Evolutionary conservation across 352 stramenopile genomes (phyloP).

Genomic region (Globisporangium acanthophoron): DNA sequence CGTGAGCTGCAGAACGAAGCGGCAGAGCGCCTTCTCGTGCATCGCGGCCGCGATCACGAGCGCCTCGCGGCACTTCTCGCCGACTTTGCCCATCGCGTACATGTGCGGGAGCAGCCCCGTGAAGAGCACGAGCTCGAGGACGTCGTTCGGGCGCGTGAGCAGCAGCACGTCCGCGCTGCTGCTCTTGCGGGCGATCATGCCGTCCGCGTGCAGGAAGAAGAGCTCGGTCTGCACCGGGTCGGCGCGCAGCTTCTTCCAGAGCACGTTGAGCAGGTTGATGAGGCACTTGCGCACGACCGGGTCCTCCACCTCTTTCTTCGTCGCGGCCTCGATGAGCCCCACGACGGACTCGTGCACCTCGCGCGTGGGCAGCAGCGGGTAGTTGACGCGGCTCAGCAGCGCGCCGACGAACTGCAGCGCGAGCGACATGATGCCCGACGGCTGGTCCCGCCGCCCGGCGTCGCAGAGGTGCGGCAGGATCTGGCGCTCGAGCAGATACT

Average conservation of each 20-base stretch:
- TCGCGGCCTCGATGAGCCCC: constrained; percentile 72
- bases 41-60: constrained; percentile 74
- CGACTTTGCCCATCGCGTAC: constrained; percentile 73
- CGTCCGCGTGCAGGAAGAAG: constrained; percentile 75
- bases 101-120: constrained; percentile 81
- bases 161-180: neutral
- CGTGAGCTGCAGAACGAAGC: constrained; percentile 82
- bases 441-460: constrained; percentile 58
- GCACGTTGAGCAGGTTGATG: constrained; percentile 70
- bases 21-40: constrained; percentile 68
- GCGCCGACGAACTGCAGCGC: constrained; percentile 78
- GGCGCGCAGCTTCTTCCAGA: constrained; percentile 83
- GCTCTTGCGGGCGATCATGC: constrained; percentile 45
- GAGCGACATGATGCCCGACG: constrained; percentile 82
- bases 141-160: constrained; percentile 4
- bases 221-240: constrained; percentile 86
- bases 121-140: constrained; percentile 76
- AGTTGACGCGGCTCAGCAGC: constrained; percentile 75
- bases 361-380: constrained; percentile 73
- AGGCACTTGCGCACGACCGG: constrained; percentile 80
- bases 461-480: constrained; percentile 78
- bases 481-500: constrained; percentile 83
- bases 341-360: constrained; percentile 81
- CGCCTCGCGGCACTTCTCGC: constrained; percentile 79
- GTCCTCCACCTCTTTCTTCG: constrained; percentile 77